Conservation (phyloP, 805 yeast species). For the Yarrowia sp. region DNA sequence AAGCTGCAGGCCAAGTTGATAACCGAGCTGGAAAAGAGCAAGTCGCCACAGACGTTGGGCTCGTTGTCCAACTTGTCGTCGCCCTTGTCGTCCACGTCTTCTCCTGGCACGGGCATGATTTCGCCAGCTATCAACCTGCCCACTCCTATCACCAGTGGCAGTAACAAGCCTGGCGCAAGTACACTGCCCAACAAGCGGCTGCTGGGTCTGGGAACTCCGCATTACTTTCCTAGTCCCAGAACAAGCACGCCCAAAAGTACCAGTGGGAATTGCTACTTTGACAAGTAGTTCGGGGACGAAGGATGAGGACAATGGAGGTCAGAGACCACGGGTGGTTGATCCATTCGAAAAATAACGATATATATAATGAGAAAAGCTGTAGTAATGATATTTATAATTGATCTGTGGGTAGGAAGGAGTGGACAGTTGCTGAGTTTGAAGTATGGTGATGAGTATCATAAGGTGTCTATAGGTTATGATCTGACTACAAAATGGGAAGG, state of each 20-base stretch:
- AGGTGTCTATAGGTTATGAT: too few relatives aligned
- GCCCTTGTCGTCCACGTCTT: slow-evolving; percentile 29
- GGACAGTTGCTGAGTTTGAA: too few relatives aligned
- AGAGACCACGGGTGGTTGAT: slow-evolving; percentile 34
- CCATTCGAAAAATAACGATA: slow-evolving; percentile 27
- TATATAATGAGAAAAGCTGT: slow-evolving; percentile 19
- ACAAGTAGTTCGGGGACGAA: background rate
- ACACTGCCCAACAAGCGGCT: slow-evolving; percentile 36
- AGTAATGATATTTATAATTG: slow-evolving; percentile 25
- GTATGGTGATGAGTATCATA: too few relatives aligned
- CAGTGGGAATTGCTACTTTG: slow-evolving; percentile 25
- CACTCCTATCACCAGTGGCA: slow-evolving; percentile 32
- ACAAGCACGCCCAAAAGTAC: slow-evolving; percentile 9
- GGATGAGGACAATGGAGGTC: background rate
- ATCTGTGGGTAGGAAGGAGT: background rate
- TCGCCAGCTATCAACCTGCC: slow-evolving; percentile 37
- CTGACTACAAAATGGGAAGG: too few relatives aligned
- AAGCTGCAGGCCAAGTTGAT: slow-evolving; percentile 36
- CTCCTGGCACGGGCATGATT: slow-evolving; percentile 33
- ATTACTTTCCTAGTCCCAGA: slow-evolving; percentile 25
- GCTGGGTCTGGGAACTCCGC: slow-evolving; percentile 31
- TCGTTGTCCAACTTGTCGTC: slow-evolving; percentile 25
- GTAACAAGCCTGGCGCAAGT: slow-evolving; percentile 34
- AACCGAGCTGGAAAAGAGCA: slow-evolving; percentile 36
- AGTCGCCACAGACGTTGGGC: slow-evolving; percentile 33